Evolutionary conservation across 768 basidiomycete species (phyloP), one percentile per base, ranked within the genome.

Genomic region (Boletus coccyginus): DNA sequence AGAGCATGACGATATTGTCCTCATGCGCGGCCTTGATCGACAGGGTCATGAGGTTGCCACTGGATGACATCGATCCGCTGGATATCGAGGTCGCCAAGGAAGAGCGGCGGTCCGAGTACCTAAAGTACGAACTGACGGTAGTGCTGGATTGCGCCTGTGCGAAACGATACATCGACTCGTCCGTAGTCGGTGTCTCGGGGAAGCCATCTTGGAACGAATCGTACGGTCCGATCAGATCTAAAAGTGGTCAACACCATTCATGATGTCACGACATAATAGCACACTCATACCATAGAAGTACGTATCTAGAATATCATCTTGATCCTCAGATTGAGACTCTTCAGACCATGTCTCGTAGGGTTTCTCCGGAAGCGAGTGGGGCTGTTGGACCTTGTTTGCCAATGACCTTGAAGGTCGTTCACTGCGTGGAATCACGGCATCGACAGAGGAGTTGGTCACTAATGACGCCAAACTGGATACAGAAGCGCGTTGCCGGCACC

Each of bases 1-100:
- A 84, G 49, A 91, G 77, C 57, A 87, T 71, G 63, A 91, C 77
- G 58, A 87, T 85, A 29, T 79, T 74, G 58, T 83, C 78, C 61
- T 82, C 79, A 60, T 82, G 80, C 43, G 78, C 78, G 6, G 83
- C 89, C 72, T 91, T 91, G 74, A 90, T 78, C 2, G 78, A 74
- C 46, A 88, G 62, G 27, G 68, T 50, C 56, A 62, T 53, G 29
- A 49, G 44, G 52, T 71, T 52, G 64, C 61, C 39, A 54, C 62
- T 67, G 61, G 57, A 66, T 8, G 65, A 60, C 6, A 72, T 70
- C 3, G 76, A 75, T 7, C 72, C 70, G 19, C 75, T 77, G n/a
- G 76, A 71, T 14, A 77, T 70, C 16, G 70, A 70, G 24, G 70
- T 69, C 38, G 69, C 47, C 36, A 63, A 66, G 59, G 70, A 73